phyloP scores from a whole-genome alignment of 768 basidiomycete species.

The Suillus subaureus region DNA sequence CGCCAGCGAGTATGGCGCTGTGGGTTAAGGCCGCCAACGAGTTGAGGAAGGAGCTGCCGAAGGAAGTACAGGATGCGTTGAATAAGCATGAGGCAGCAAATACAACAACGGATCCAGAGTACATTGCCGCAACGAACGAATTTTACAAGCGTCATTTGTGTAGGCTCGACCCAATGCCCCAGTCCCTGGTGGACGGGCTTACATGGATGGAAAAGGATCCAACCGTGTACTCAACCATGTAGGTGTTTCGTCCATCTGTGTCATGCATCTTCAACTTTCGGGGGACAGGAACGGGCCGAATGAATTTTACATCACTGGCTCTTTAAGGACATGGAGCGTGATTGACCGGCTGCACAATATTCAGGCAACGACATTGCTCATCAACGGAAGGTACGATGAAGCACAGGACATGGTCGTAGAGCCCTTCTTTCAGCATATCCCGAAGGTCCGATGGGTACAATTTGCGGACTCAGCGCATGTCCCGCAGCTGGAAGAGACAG shows the following conservation, averaged over 20 bases:
- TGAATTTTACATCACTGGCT: slow-evolving; percentile 36
- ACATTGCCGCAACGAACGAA: slow-evolving; percentile 41
- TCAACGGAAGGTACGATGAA: slow-evolving; percentile 41
- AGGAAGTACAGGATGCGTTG: slow-evolving; percentile 41
- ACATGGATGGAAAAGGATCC: slow-evolving; percentile 42
- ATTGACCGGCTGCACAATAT: slow-evolving; percentile 37
- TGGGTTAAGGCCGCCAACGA: slow-evolving; percentile 39
- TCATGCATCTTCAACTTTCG: slow-evolving; percentile 5
- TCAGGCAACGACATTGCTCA: slow-evolving; percentile 33
- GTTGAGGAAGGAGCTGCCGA: slow-evolving; percentile 40
- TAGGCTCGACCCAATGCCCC: slow-evolving; percentile 46
- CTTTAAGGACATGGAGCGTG: slow-evolving; percentile 39
- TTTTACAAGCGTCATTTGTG: slow-evolving; percentile 50
- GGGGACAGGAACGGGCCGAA: slow-evolving; percentile 41
- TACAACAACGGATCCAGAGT: slow-evolving; percentile 46
- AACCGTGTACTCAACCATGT: slow-evolving; percentile 54
- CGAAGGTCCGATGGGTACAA: slow-evolving; percentile 38
- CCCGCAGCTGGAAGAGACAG: slow-evolving; percentile 40
- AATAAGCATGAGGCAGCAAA: slow-evolving; percentile 47
- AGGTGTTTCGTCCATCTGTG: slow-evolving; percentile 15
- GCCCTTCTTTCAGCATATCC: slow-evolving; percentile 36
- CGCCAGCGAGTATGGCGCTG: slow-evolving; percentile 47
- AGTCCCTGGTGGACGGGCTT: slow-evolving; percentile 37
- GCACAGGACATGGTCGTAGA: slow-evolving; percentile 35
- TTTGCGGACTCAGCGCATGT: slow-evolving; percentile 41